Evolutionary conservation across 495 filamentous ascomycete genomes (phyloP).

Genomic region (Podospora bellae-mahoneyi): DNA sequence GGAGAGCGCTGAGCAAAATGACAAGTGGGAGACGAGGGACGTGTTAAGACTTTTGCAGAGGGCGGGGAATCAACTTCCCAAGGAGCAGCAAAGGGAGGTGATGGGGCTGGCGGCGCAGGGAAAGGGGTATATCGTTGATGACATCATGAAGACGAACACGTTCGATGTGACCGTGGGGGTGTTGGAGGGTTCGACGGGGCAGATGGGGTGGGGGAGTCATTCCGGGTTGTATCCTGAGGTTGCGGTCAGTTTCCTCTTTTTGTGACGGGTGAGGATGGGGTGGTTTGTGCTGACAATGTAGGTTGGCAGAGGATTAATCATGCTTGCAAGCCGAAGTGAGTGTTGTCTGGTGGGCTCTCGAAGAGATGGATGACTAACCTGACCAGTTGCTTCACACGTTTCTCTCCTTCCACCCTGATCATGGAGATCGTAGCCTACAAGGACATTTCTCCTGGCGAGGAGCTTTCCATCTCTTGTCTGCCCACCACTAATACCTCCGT

Average conservation of each 20-base stretch:
- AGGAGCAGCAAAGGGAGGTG: slow-evolving; percentile 9
- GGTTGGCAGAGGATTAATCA: slow-evolving; percentile 32
- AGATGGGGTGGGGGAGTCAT: slow-evolving; percentile 16
- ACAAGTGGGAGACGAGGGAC: slow-evolving; percentile 25
- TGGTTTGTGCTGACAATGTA: neutral
- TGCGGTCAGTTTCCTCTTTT: slow-evolving; percentile 26
- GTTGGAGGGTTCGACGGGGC: neutral
- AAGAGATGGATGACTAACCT: neutral
- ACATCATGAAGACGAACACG: slow-evolving; percentile 34
- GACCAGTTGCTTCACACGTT: slow-evolving; percentile 24
- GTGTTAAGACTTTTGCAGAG: slow-evolving; percentile 26
- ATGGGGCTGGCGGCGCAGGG: slow-evolving; percentile 15
- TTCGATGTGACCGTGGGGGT: slow-evolving; percentile 28
- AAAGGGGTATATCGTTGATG: slow-evolving; percentile 30
- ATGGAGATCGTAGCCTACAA: slow-evolving; percentile 34
- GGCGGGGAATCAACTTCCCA: slow-evolving; percentile 21
- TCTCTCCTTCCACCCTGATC: slow-evolving; percentile 27
- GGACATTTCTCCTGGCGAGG: slow-evolving; percentile 31
- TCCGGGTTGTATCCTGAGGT: slow-evolving; percentile 33
- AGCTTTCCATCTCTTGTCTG: slow-evolving; percentile 21
- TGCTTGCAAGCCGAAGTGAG: slow-evolving; percentile 36
- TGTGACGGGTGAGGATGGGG: neutral
- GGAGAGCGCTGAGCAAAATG: slow-evolving; percentile 10
- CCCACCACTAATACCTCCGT: neutral
- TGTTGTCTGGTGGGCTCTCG: neutral